A percentile compares a stretch with the other conserved stretches of the same genome.
Evolutionary conservation across 2,329 filamentous ascomycete species (phyloP).

Genomic region (Lizonia empirigonia): DNA sequence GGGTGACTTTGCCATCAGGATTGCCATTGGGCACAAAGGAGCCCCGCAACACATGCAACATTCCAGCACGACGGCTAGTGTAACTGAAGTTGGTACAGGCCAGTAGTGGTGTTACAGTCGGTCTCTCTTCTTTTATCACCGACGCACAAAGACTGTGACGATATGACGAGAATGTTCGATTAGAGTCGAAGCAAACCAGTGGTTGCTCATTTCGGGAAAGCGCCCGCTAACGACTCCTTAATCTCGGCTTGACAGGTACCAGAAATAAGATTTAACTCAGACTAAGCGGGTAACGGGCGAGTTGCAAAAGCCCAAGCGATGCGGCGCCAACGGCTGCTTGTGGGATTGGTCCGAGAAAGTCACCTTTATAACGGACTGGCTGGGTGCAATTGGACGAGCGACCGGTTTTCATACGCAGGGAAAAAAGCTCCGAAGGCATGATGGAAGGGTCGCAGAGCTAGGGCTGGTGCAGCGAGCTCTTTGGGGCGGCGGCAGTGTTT

Average conservation of each 20-base stretch:
- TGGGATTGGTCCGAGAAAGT: conserved; percentile 37
- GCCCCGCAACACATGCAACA: conserved; percentile 17
- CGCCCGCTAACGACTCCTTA: conserved; percentile 44
- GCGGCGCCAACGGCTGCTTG: conserved; percentile 40
- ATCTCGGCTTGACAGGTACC: conserved; percentile 43
- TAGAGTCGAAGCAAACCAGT: conserved; percentile 14
- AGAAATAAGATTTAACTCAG: conserved; percentile 28
- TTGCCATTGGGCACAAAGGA: conserved; percentile 19
- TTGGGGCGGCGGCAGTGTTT: conserved; percentile 16
- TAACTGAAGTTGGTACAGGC: conserved; percentile 16
- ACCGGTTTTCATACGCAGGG: conserved; percentile 35
- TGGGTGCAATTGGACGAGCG: conserved; percentile 33
- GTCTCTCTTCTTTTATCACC: conserved; percentile 18
- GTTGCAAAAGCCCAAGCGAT: conserved; percentile 37
- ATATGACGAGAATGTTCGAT: conserved; percentile 32
- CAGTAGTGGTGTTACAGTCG: conserved; percentile 14
- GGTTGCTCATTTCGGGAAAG: conserved; percentile 30
- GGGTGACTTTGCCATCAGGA: conserved; percentile 19
- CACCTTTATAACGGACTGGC: conserved; percentile 28
- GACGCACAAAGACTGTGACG: conserved; percentile 19
- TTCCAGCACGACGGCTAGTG: conserved; percentile 10
- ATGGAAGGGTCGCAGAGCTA: conserved; percentile 24
- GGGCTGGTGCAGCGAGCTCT: conserved; percentile 14
- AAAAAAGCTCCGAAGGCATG: conserved; percentile 29
- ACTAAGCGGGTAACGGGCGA: conserved; percentile 35